Evolutionary conservation across 2,329 filamentous ascomycete species (phyloP), one percentile per base, ranked within the genome.

Genomic region (Calonectria pseudoturangicola): DNA sequence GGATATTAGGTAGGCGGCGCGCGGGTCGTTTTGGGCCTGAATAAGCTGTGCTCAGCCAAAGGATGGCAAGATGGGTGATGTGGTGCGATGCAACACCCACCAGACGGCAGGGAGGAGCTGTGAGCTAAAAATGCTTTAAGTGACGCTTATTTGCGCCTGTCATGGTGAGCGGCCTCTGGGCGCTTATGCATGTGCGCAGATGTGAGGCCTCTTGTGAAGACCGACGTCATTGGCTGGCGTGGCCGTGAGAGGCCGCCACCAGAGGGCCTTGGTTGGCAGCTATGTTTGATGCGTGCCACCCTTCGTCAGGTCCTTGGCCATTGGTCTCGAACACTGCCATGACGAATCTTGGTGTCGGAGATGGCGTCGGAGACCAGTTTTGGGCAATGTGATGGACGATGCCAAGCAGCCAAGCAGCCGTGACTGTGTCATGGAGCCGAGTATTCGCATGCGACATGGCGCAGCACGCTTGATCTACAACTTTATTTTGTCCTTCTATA

Each of bases 151-250:
- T 58, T 60, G 21, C 56, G 43, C 36, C 45, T 62, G 45, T 41
- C 45, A 64, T 54, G 45, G 28, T 39, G 48, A 62, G 12, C 41
- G 18, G 78, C 73, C 75, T 74, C 71, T 76, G 62, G 78, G 78
- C 78, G 78, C 78, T 78, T 79, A 78, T 78, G 75, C 68, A 62
- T 73, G 71, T 65, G 71, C 63, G 68, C 65, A 75, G 70, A 66
- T 72, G 77, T 77, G 78, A 79, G 78, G 78, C 78, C 78, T 80
- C 78, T 79, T 50, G 48, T 25, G 48, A 48, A 27, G 58, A 47
- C 47, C 48, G 65, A 68, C 58, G 70, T 68, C 70, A 72, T 72
- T 72, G 70, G 70, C 30, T 41, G 70, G 56, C 60, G 39, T 30
- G 21, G 39, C 18, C 41, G 28, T 47, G 48, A 48, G 54, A 62